Base-by-base conservation (phyloP, 352 stramenopile genomes). In the Globisporangium sylvaticum region DNA sequence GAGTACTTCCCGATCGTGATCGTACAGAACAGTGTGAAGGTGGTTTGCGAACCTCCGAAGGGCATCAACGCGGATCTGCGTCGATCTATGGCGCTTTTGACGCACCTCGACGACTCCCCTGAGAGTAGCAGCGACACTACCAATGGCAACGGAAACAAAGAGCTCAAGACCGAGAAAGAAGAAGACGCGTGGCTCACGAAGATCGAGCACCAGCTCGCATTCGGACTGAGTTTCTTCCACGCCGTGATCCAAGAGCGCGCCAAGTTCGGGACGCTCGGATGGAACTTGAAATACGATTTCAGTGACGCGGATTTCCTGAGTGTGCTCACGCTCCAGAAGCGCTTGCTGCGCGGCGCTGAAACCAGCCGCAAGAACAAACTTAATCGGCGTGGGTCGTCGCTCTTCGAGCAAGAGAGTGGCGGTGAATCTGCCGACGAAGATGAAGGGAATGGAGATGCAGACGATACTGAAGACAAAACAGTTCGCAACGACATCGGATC, bases 201-300 rank as follows among this genome's bases (percentile, higher is more conserved):
- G 2, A 52, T 80, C 25, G 81, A 90, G 62, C 75, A 74, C 15
- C 79, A 90, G 48, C 66, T 95, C 24, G 78, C 83, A 4, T 90
- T 94, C 60, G 87, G 80, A 0, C 64, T 94, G 2, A 90, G 82
- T 32, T 87, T 95, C 52, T 95, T 95, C 58, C 87, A 95, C 55
- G 86, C 86, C 1, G 70, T 91, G 10, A 67, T 94, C 10, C 82
- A 92, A 57, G 87, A 95, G 34, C 82, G 89, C 6, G 58, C 63
- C 9, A 92, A 95, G 57, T 95, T 93, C 58, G 87, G 87, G 0
- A 69, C 84, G 2, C 72, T 93, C 1, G 87, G 87, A 1, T 95
- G 87, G 87, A 95, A 91, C 55, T 56, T 91, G 1, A 81, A 68
- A 48, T 90, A 95, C 61, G 81, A 94, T 39, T 95, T 95, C 37